Conservation (phyloP, 2,329 filamentous ascomycete genomes). For the Aspergillus sp. region DNA sequence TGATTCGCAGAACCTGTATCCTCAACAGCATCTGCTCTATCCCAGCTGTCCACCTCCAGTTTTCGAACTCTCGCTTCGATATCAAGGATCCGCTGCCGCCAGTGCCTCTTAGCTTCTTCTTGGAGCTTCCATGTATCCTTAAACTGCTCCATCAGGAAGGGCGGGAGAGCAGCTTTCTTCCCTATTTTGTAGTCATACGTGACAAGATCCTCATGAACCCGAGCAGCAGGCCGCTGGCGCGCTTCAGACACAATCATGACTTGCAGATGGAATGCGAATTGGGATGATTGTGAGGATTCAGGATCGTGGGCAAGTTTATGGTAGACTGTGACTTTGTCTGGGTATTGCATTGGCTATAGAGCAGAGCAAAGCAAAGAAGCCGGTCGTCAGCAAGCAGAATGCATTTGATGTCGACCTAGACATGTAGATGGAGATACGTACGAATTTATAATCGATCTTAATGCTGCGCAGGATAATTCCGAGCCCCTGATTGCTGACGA, state of each 20-base stretch:
- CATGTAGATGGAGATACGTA: conserved; percentile 45
- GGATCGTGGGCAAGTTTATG: conserved; percentile 67
- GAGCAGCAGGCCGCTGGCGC: conserved; percentile 70
- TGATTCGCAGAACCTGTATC: conserved; percentile 55
- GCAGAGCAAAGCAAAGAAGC: not conserved
- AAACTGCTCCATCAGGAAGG: conserved; percentile 64
- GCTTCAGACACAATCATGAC: conserved; percentile 72
- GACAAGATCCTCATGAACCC: conserved; percentile 74
- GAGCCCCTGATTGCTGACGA: conserved; percentile 65
- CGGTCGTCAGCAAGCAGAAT: conserved; percentile 4
- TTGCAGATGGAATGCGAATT: conserved; percentile 47
- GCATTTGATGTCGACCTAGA: not conserved
- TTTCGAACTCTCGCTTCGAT: conserved; percentile 59
- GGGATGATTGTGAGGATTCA: conserved; percentile 35
- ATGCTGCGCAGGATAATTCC: conserved; percentile 81
- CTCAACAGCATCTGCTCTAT: conserved; percentile 69
- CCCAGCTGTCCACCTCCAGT: conserved; percentile 74
- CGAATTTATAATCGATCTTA: conserved; percentile 83
- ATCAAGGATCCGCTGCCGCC: conserved; percentile 54
- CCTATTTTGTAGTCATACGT: conserved; percentile 70
- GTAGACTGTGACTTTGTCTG: conserved; percentile 78
- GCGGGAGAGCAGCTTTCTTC: conserved; percentile 56
- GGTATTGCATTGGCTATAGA: conserved; percentile 77
- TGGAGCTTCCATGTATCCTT: conserved; percentile 61
- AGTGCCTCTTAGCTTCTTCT: conserved; percentile 56